A percentile compares a stretch with the other conserved stretches of the same genome.
Conservation (phyloP, 768 basidiomycete species). For the Suillus americanus region DNA sequence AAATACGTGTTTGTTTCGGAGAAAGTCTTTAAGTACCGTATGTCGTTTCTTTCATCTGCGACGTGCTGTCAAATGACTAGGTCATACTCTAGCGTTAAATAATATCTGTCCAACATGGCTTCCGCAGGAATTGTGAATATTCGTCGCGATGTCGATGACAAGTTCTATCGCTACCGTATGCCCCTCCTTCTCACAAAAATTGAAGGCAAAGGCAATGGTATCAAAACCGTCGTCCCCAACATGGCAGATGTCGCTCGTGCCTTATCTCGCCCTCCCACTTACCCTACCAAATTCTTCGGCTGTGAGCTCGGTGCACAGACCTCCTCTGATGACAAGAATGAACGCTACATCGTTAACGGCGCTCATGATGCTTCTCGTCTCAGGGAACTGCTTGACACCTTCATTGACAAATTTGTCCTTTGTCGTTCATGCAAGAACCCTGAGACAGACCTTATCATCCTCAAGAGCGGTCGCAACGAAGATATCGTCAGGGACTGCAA, state of each 20-base stretch:
- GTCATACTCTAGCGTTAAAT: slow-evolving; percentile 54
- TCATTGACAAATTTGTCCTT: slow-evolving; percentile 98
- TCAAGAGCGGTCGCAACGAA: slow-evolving; percentile 78
- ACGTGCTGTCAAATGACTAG: slow-evolving; percentile 4
- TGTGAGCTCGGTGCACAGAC: slow-evolving; percentile 98
- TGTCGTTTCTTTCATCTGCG: slow-evolving; percentile 15
- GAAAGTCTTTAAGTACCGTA: slow-evolving; percentile 54
- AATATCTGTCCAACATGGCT: slow-evolving; percentile 73
- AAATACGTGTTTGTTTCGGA: slow-evolving; percentile 54
- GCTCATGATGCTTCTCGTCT: slow-evolving; percentile 90
- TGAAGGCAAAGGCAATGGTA: slow-evolving; percentile 98
- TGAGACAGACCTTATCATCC: slow-evolving; percentile 92
- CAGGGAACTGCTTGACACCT: slow-evolving; percentile 91
- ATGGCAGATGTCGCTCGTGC: slow-evolving; percentile 98
- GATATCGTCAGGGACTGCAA: slow-evolving; percentile 96
- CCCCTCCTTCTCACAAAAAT: slow-evolving; percentile 93
- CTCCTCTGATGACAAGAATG: slow-evolving; percentile 93
- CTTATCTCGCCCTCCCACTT: slow-evolving; percentile 90
- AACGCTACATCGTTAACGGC: slow-evolving; percentile 98
- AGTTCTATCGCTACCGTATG: slow-evolving; percentile 98
- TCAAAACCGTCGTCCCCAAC: slow-evolving; percentile 98
- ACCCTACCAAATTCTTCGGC: slow-evolving; percentile 99
- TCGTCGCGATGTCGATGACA: slow-evolving; percentile 95
- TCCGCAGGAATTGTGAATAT: slow-evolving; percentile 82
- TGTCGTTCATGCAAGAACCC: slow-evolving; percentile 99